Evolutionary conservation across 2,329 filamentous ascomycete species (phyloP).

Genomic region (Colletotrichum sp.): DNA sequence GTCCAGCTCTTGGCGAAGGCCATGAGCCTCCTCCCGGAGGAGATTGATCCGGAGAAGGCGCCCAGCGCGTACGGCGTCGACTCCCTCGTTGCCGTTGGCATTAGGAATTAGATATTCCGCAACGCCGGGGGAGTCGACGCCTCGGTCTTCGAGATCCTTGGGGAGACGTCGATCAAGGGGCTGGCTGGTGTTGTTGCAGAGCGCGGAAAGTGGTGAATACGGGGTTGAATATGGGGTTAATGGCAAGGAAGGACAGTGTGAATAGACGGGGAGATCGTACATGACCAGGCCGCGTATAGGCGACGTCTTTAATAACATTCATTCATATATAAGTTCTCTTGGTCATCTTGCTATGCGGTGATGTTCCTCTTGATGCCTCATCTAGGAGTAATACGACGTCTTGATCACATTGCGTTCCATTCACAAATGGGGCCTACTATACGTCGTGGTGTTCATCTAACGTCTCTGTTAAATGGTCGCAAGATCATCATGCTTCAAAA

Average conservation of each 20-base stretch:
- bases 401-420: background rate
- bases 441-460: background rate
- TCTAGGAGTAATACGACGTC: background rate
- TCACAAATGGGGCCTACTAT: background rate
- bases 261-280: background rate
- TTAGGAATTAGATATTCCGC: slow-evolving; percentile 20
- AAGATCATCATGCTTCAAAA: background rate
- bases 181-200: background rate
- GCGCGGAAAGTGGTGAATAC: background rate
- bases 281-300: background rate
- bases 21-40: slow-evolving; percentile 49
- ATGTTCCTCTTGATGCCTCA: background rate
- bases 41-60: slow-evolving; percentile 46
- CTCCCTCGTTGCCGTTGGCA: slow-evolving; percentile 53
- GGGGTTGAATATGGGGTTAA: background rate
- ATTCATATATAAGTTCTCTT: background rate
- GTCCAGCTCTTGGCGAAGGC: slow-evolving; percentile 46
- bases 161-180: slow-evolving; percentile 9
- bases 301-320: background rate
- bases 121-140: slow-evolving; percentile 19
- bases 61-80: slow-evolving; percentile 56
- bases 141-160: slow-evolving; percentile 18
- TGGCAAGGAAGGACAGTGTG: background rate
- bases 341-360: background rate
- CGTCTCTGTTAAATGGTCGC: background rate